Evolutionary conservation across 176 grass and related monocot genomes (phyloP).

Genomic region (Musa acuminata): DNA sequence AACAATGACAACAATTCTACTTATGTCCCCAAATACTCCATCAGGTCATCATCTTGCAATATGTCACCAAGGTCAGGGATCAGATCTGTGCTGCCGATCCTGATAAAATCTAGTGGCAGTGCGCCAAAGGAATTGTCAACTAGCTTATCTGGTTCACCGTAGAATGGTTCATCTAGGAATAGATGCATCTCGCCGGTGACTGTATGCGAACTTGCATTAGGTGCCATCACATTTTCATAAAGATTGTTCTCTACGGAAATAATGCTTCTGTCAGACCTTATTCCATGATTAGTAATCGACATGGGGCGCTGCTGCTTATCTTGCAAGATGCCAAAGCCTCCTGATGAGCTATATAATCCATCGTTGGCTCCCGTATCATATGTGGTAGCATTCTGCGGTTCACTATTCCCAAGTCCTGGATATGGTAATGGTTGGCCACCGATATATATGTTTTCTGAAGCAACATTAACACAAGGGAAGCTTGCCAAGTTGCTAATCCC

Average conservation of each 20-base stretch:
- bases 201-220: conserved; percentile 36
- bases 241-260: conserved; percentile 43
- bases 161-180: conserved; percentile 64
- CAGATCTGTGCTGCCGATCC: conserved; percentile 45
- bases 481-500: conserved; percentile 25
- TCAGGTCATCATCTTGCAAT: conserved; percentile 85
- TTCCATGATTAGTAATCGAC: conserved; percentile 36
- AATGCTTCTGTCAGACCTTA: conserved; percentile 37
- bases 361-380: conserved; percentile 23
- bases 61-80: conserved; percentile 77
- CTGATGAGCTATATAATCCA: conserved; percentile 37
- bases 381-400: conserved; percentile 32
- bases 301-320: conserved; percentile 34
- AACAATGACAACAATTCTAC: conserved; percentile 9
- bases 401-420: conserved; percentile 24
- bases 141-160: conserved; percentile 66
- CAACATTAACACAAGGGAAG: conserved; percentile 26
- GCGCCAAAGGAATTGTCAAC: conserved; percentile 62
- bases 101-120: conserved; percentile 68
- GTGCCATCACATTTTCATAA: conserved; percentile 36
- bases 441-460: conserved; percentile 42
- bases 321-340: conserved; percentile 25
- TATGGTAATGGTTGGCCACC: conserved; percentile 29
- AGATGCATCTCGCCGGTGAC: conserved; percentile 45
- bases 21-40: conserved; percentile 97